Evolutionary conservation across 768 basidiomycete species (phyloP).

Genomic region (Boletus edulis): DNA sequence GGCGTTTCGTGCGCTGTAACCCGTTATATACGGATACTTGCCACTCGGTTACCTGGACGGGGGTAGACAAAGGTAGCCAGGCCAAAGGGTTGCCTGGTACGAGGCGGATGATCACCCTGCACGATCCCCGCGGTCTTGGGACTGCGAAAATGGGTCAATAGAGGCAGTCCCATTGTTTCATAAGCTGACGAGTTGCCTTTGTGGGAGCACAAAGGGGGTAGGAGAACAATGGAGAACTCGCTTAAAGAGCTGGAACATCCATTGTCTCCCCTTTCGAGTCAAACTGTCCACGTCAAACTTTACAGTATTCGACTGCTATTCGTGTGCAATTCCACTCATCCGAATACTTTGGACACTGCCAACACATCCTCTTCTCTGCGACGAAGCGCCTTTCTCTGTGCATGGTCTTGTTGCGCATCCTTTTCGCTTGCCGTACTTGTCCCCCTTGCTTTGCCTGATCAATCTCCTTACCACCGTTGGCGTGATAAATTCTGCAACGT

Average conservation of each 20-base stretch:
- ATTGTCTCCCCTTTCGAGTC: slow-evolving; percentile 14
- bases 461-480: slow-evolving; percentile 78
- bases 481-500: slow-evolving; percentile 78
- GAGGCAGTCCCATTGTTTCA: slow-evolving; percentile 25
- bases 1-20: not conserved
- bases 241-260: slow-evolving; percentile 11
- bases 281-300: not conserved
- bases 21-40: slow-evolving; percentile 27
- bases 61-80: slow-evolving; percentile 30
- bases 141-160: not conserved
- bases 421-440: slow-evolving; percentile 85
- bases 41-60: slow-evolving; percentile 28
- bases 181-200: slow-evolving; percentile 25
- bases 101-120: slow-evolving; percentile 3
- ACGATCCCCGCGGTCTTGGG: not conserved
- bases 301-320: not conserved
- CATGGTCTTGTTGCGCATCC: slow-evolving; percentile 66
- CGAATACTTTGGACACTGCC: slow-evolving; percentile 87
- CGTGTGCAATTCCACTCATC: slow-evolving; percentile 41
- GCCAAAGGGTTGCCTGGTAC: slow-evolving; percentile 1
- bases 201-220: slow-evolving; percentile 26
- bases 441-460: slow-evolving; percentile 67
- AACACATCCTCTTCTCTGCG: slow-evolving; percentile 72
- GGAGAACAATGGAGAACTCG: slow-evolving; percentile 31
- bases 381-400: slow-evolving; percentile 60